Evolutionary conservation across 106 monocot genomes (phyloP), one percentile per base, ranked within the genome.

Genomic region (Alisma plantagoaquatica): DNA sequence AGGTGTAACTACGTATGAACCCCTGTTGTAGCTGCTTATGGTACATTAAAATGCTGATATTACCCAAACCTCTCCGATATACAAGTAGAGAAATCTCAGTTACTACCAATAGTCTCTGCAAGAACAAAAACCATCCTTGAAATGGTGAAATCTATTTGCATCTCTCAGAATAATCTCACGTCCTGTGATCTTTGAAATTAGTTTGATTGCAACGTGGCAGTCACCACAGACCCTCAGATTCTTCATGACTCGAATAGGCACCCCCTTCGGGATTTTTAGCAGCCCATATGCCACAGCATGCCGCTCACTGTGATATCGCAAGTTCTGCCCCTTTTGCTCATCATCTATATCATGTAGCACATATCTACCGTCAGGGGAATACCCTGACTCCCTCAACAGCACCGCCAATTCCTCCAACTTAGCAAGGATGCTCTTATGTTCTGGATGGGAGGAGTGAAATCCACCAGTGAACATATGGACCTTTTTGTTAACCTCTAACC

Each of bases 91-190:
- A n/a, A n/a, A n/a, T n/a, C n/a, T n/a, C n/a, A n/a, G n/a, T n/a
- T n/a, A n/a, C n/a, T n/a, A 89, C 89, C 89, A 89, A 63, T 83
- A 83, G 61, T 89, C 89, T 38, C 51, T 59, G 47, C 89, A 89
- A 55, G 89, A 89, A 67, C 89, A 89, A 50, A 62, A 57, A 0
- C 89, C 89, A 61, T 63, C 57, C 47, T 62, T 83, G 71, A 89
- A 89, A 72, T 80, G 79, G 71, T 89, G 89, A 65, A 83, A 89
- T 53, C 89, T 79, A 54, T 80, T 74, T 2, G 89, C 79, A 74
- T 89, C 89, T 42, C 79, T 83, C 22, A 89, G 41, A 46, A 83
- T 73, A 32, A 89, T 83, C 68, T 89, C 89, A 38, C 83, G 52
- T 0, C 10, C 28, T 0, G 70, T 68, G 32, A 83, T 61, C 61